Evolutionary conservation across 257 asterid genomes (phyloP), one percentile per base, ranked within the genome.

Genomic region (Cruciata laevipes): DNA sequence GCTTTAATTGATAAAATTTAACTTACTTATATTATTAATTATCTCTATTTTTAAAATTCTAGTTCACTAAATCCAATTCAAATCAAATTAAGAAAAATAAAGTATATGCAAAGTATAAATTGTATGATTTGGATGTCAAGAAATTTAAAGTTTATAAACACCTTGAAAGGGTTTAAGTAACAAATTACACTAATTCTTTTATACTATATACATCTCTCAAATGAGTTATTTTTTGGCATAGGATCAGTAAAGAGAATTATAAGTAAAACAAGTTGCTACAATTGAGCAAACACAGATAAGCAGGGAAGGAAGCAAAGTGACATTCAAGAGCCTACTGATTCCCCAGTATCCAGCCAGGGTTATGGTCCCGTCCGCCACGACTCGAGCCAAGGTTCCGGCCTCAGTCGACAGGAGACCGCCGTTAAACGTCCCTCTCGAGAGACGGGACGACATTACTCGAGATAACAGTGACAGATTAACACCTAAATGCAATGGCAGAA

Each of bases 381-480:
- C 95, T 51, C 95, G 83, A 1, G 92, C 95, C 52, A 88, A 60
- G 6, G 95, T 88, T 32, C 92, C 95, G 0, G 90, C 95, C 74
- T 88, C 95, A 5, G 92, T 88, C 31, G 95, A 88, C 38, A 88
- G 78, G 61, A 88, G 74, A 6, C 92, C 95, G 3, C 88, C 92
- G 2, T 87, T 87, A 74, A 74, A 87, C 3, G 95, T 83, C 76
- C 95, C 95, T 65, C 72, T 74, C 53, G 89, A 78, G 6, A 87
- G 89, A 68, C 89, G 79, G 0, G 95, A 85, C 14, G 95, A 87
- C 95, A 87, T 87, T 2, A 87, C 89, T 51, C 91, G 79, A 7
- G 91, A 87, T 14, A 87, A 84, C 21, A 87, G 85, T 0, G 95
- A 87, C 32, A 87, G 73, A 57, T 85, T 87, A 1, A 87, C 95